Evolutionary conservation across 2,329 filamentous ascomycete species (phyloP), one percentile per base, ranked within the genome.

Genomic region (Hysterium pulicare): DNA sequence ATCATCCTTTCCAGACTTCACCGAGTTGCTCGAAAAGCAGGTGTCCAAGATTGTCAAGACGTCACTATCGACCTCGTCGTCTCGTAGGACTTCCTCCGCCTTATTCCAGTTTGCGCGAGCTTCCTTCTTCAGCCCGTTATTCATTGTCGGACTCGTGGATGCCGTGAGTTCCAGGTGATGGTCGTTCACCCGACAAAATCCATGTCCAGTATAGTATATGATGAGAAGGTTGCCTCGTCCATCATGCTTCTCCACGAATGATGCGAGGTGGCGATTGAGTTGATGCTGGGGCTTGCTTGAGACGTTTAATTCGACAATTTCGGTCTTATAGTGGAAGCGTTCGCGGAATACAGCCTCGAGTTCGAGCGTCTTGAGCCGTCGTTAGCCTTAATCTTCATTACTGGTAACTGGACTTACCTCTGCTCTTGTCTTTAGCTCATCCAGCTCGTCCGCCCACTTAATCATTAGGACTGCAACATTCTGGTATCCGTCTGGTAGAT

Each of bases 201-300:
- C 63, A 42, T 69, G 66, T 0, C 67, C 67, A 2, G 61, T 69
- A 40, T 69, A 70, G 50, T 69, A 70, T 16, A 69, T 51, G 23
- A 68, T 66, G 22, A 67, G 46, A 4, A 66, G 49, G 31, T 57
- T 64, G 35, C 61, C 50, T 1, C 57, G 54, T 3, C 59, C 61
- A 26, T 65, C 54, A 26, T 64, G 41, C 16, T 57, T 49, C 4
- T 49, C 42, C 8, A 64, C 46, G 40, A 69, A 68, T 0, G 41
- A 33, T 34, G 42, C 51, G 32, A 69, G 33, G n/a, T 57, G 46
- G 0, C 38, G 40, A 20, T 58, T 51, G 13, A 70, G 50, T 37
- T 68, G 65, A n/a, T 57, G 55, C 23, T 68, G 61, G 0, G 63
- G 59, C 22, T 62, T 62, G 31, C 46, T 49, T 6, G 51, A 45